phyloP scores from a whole-genome alignment of 2,329 filamentous ascomycete species.

The Colletotrichum eleusines region DNA sequence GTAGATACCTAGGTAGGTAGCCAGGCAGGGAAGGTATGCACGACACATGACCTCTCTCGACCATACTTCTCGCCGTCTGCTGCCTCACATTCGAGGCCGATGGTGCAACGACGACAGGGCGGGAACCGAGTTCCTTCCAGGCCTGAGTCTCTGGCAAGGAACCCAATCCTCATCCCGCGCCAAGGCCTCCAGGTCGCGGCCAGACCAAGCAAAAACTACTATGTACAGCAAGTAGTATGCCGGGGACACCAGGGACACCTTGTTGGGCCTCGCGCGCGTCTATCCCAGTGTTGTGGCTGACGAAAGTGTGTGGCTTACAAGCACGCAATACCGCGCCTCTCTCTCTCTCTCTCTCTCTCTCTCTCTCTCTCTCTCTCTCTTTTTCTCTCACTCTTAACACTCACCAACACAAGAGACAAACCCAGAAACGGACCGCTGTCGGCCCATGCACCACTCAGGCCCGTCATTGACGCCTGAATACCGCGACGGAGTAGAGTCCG shows the following conservation, averaged over 20 bases:
- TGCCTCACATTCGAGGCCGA: slow-evolving; percentile 1
- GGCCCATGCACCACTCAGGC: background rate
- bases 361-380: too few relatives aligned
- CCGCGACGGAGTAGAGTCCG: background rate
- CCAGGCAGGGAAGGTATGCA: background rate
- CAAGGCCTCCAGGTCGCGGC: background rate
- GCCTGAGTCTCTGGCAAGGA: slow-evolving; percentile 19
- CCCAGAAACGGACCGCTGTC: background rate
- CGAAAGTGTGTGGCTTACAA: slow-evolving; percentile 2
- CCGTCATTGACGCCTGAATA: background rate
- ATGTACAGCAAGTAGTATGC: too few relatives aligned
- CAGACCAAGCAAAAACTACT: background rate
- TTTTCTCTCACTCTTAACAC: too few relatives aligned
- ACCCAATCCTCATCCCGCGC: slow-evolving; percentile 27
- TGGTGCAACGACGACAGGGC: slow-evolving; percentile 4
- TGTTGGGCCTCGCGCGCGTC: background rate
- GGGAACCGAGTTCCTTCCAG: slow-evolving; percentile 22
- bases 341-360: background rate
- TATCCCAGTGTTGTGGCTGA: slow-evolving; percentile 2
- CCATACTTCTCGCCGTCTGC: background rate
- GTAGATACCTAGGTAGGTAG: too few relatives aligned
- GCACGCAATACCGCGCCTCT: background rate
- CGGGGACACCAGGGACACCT: too few relatives aligned
- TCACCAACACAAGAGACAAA: background rate
- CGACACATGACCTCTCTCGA: too few relatives aligned